Evolutionary conservation across 1,284 basidiomycete species (phyloP), one percentile per base, ranked within the genome.

Genomic region (Xerocomus minutiporus): DNA sequence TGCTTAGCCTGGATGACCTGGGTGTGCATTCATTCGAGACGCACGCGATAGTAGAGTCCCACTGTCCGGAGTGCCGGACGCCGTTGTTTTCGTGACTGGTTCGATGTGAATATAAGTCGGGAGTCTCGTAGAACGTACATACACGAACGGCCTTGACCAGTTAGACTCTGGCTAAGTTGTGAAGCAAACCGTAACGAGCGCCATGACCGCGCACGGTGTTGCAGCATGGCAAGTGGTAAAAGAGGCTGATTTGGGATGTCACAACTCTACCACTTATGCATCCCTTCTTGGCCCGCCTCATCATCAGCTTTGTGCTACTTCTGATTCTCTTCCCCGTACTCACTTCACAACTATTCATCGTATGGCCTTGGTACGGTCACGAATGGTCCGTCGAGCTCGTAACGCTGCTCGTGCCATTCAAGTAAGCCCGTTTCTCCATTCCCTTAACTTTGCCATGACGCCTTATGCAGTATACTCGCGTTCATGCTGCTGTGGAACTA

Each of bases 281-380:
- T 52, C 66, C 73, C 46, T 60, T 86, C 56, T 67, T 84, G 54
- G 83, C 83, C 35, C 72, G 77, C 48, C 71, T 91, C 53, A 74
- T 86, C 63, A 84, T 91, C 66, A 75, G 77, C 59, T 81, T 84
- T 59, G 92, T 92, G 48, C 73, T 86, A 41, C 73, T 73, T 60
- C 80, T 97, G 44, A 95, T 97, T 60, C 82, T 77, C 43, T 97
- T 96, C 71, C 93, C 97, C 61, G 81, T 89, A 1, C 92, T 92
- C 68, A 86, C 88, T 12, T 83, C 88, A 2, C 94, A 97, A 69
- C 80, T 94, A 64, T 94, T 90, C 70, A 77, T 97, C 58, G 83
- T 95, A 69, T 91, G 90, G 88, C 93, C 93, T 38, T 94, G 90
- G 89, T 93, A 93, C 63, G 88, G 90, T 42, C 69, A 78, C 34